A percentile compares a stretch with the other conserved stretches of the same genome.
These are phyloP conservation scores for Phytopythium litorale DNA, from an alignment of 352 stramenopile species.

Conservation along the genomic window DNA sequence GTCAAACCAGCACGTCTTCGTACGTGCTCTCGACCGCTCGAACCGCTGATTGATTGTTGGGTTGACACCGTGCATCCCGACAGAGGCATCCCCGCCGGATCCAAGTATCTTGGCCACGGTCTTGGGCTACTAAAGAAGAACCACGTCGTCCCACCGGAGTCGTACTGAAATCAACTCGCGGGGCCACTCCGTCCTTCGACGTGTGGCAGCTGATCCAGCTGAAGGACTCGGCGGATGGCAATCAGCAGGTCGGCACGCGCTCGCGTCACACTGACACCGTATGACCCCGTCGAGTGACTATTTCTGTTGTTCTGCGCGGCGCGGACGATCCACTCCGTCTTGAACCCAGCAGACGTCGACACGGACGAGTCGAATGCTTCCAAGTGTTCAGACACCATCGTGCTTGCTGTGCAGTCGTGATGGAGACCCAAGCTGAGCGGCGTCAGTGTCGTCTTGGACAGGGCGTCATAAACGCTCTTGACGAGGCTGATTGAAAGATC, in stretches of 20 bases:
- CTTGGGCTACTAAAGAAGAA: constrained; percentile 77
- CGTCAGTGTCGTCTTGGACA: constrained; percentile 5
- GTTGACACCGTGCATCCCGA: background rate
- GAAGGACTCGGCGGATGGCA: constrained; percentile 38
- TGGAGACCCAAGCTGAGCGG: background rate
- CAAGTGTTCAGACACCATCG: constrained; percentile 9
- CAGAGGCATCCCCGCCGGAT: constrained; percentile 44
- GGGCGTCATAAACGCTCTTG: constrained; percentile 5
- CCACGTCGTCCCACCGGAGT: constrained; percentile 43
- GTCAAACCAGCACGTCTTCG: background rate
- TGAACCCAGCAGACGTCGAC: constrained; percentile 7
- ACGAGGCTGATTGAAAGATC: constrained; percentile 14
- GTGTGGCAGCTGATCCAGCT: constrained; percentile 24
- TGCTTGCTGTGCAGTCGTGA: background rate
- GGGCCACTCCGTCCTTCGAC: background rate
- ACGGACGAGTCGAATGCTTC: constrained; percentile 8
- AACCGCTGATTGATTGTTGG: background rate
- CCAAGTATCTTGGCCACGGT: constrained; percentile 72
- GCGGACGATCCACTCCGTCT: constrained; percentile 6
- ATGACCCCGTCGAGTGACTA: constrained; percentile 25
- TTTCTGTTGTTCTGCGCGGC: background rate
- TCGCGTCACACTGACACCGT: constrained; percentile 42
- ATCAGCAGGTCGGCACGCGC: constrained; percentile 45
- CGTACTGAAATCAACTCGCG: background rate
- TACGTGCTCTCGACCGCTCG: background rate